Percentiles rank a stretch among this genome's conserved stretches.
Conservation (phyloP, 2,329 filamentous ascomycete genomes). For the Fusarium paranaense region DNA sequence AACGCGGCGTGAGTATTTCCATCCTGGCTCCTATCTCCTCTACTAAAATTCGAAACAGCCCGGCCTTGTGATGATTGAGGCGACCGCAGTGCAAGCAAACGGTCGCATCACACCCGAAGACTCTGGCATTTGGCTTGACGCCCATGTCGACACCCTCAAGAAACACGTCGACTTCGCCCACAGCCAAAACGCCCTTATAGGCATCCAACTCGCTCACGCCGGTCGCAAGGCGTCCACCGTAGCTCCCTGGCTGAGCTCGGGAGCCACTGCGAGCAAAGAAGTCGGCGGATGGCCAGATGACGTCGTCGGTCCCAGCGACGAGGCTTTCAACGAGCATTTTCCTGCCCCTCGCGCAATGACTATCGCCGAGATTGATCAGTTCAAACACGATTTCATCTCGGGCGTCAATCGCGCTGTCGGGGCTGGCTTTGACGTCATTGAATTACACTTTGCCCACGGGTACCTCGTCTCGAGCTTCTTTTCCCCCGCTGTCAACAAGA, state of each 20-base stretch:
- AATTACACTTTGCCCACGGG: constrained; percentile 83
- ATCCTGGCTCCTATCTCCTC: not conserved
- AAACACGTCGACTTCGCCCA: constrained; percentile 75
- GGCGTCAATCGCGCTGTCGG: constrained; percentile 67
- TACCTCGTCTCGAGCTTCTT: constrained; percentile 80
- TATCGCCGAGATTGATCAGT: constrained; percentile 70
- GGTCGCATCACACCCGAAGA: constrained; percentile 81
- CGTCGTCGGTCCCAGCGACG: constrained; percentile 58
- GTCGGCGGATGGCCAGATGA: constrained; percentile 65
- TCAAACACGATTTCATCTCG: constrained; percentile 71
- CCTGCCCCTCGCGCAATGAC: constrained; percentile 74
- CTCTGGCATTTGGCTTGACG: constrained; percentile 76
- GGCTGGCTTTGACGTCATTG: constrained; percentile 76
- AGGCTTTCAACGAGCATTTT: constrained; percentile 69
- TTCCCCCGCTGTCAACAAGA: constrained; percentile 75
- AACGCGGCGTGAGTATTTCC: constrained; percentile 65
- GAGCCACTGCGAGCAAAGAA: constrained; percentile 59
- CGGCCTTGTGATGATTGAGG: constrained; percentile 75
- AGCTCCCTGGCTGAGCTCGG: constrained; percentile 65
- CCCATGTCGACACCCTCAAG: constrained; percentile 71
- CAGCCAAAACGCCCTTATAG: constrained; percentile 73
- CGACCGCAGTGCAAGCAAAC: constrained; percentile 73
- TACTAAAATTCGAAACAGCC: constrained; percentile 46
- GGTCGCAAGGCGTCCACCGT: constrained; percentile 67
- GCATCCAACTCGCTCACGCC: constrained; percentile 77